Percentiles rank a stretch among this genome's conserved stretches.
Conservation (phyloP, 73 alveolate species). For the Halteria grandinella region DNA sequence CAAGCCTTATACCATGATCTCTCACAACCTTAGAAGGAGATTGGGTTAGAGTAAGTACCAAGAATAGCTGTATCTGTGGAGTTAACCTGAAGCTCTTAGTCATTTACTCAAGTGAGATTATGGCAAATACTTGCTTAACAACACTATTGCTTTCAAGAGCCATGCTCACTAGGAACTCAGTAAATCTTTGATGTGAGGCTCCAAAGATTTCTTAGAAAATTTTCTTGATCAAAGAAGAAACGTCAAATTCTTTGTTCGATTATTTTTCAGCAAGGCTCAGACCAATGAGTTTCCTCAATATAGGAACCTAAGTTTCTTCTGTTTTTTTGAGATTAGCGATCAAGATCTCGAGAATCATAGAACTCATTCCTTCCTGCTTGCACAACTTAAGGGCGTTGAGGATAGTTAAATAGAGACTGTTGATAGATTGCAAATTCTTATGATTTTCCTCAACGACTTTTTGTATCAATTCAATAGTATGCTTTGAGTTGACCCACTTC, state of each 20-base stretch:
- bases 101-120: background rate
- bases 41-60: background rate
- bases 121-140: background rate
- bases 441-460: too few species aligned
- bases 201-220: background rate
- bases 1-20: background rate
- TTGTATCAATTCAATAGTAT: too few species aligned
- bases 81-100: background rate
- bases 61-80: background rate
- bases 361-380: too few species aligned
- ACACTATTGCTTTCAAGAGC: slow-evolving; percentile 7
- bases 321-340: too few species aligned
- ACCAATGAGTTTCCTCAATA: too few species aligned
- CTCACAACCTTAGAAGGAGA: slow-evolving; percentile 9
- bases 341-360: too few species aligned
- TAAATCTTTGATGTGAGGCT: background rate
- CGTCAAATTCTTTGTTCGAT: background rate
- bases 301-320: too few species aligned
- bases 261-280: too few species aligned
- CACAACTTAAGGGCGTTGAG: too few species aligned
- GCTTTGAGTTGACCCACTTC: too few species aligned
- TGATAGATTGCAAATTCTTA: too few species aligned
- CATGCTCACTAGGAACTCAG: background rate
- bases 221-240: background rate
- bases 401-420: too few species aligned